Evolutionary conservation across 352 stramenopile species (phyloP), one percentile per base, ranked within the genome.

Genomic region (Pythium phragmitis): DNA sequence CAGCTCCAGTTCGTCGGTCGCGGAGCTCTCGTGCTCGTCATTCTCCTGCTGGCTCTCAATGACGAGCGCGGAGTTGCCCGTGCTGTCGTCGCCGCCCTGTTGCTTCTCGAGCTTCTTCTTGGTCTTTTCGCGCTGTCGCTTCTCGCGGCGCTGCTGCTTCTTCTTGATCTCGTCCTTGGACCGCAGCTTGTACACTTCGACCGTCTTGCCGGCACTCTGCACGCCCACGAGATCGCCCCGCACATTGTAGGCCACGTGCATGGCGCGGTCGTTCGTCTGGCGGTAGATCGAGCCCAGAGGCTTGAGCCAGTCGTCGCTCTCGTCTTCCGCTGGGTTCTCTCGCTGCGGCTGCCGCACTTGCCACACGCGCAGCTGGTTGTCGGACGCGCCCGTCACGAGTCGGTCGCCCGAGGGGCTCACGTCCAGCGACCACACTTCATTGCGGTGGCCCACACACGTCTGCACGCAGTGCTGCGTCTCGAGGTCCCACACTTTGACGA

Each of bases 401-500:
- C 87, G 84, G 43, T 91, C 72, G 51, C 76, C 80, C 23, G 62
- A 60, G 0, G 79, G 65, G 47, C 80, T 93, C 39, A 97, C 73
- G 23, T 87, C 92, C 19, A 98, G 71, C 36, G 78, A 86, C 93
- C 94, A 98, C 7, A 98, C 89, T 68, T 98, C 93, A 45, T 88
- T 96, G 28, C 91, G 79, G 72, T 98, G 91, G 33, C 91, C 90
- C 36, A 97, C 87, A 63, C 96, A 93, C 11, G 95, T 98, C 69
- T 98, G 91, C 48, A 98, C 75, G 68, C 95, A 98, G 72, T 97
- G 84, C 77, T 98, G 90, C 33, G 87, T 97, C 34, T 96, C 87
- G 5, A 98, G 74, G 65, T 98, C 94, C 94, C 94, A 98, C 17
- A 97, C 81, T 76, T 98, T 98, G 47, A 98, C 70, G 41, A 98